Evolutionary conservation across 2,329 filamentous ascomycete species (phyloP), one percentile per base, ranked within the genome.

Genomic region (Pseudocercospora ulei): DNA sequence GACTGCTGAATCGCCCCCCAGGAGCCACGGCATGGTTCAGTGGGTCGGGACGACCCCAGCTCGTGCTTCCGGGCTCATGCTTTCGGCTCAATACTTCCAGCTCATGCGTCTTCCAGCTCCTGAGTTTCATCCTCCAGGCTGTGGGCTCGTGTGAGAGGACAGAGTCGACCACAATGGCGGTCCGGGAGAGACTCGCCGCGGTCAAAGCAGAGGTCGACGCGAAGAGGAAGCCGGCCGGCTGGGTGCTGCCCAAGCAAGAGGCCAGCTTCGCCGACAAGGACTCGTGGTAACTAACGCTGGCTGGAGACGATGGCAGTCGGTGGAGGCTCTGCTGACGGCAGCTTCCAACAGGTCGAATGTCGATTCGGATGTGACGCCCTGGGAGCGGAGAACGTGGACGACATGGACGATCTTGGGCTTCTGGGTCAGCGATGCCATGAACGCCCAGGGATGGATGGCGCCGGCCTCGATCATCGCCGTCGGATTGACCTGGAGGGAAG

Each of bases 371-470:
- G 62, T 65, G 0, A 67, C 65, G 7, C 66, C 66, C 9, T 30
- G 63, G 7, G 64, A 69, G 23, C 58, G 62, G 18, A 56, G 65
- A 9, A 68, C 63, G 1, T 70, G 67, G 67, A 60, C 61, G 1
- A 57, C 57, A 1, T 60, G 60, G 41, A 62, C 62, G 1, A 58
- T 66, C 18, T 49, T 64, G 3, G 62, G 62, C 1, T 70, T 64
- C 48, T 70, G 67, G 67, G 61, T 68, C 41, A 60, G 53, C 9
- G 66, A 69, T 52, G 58, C 63, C 6, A 53, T 68, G 47, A 66
- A 65, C 35, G 63, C 64, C 16, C 64, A 67, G 47, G 56, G 59
- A 12, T 70, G 67, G 65, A 58, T 62, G 50, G 61, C 60, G n/a
- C 63, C 65, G 3, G 60, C 64, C 4, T 59, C 63, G n/a, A 68